Evolutionary conservation across 176 grass and related monocot species (phyloP).

Genomic region (Lolium rigidum): DNA sequence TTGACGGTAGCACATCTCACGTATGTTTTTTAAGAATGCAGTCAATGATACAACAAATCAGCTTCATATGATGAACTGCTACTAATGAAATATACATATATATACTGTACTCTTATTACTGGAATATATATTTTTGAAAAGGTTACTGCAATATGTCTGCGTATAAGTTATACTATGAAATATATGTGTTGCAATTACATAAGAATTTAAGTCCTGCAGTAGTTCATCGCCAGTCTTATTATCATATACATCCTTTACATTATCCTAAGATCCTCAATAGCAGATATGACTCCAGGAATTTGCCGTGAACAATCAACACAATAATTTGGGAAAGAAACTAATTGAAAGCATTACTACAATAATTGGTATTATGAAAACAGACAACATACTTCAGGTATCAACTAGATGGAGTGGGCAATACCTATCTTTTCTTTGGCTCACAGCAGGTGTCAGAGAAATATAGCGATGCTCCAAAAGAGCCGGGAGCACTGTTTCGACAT

Average conservation of each 20-base stretch:
- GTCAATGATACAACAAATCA: not conserved
- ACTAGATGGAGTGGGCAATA: conserved; percentile 43
- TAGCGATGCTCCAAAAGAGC: conserved; percentile 76
- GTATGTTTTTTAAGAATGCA: conserved; percentile 3
- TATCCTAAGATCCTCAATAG: conserved; percentile 16
- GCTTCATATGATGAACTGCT: not conserved
- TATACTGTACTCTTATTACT: not conserved
- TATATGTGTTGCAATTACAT: not conserved
- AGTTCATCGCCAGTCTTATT: not conserved
- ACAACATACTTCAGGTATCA: not conserved
- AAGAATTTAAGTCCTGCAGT: not conserved
- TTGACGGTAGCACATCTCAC: not conserved
- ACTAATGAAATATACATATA: not conserved
- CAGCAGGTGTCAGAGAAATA: conserved; percentile 81
- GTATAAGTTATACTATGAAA: conserved; percentile 7
- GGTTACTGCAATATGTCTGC: not conserved
- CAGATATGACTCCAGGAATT: conserved; percentile 15
- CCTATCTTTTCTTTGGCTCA: conserved; percentile 96
- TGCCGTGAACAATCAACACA: not conserved
- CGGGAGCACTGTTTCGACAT: conserved; percentile 72
- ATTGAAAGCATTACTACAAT: too few relatives aligned
- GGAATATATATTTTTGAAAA: not conserved
- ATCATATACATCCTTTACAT: conserved; percentile 9
- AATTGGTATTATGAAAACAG: conserved; percentile 13
- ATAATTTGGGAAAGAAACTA: conserved; percentile 7